A percentile compares a stretch with the other conserved stretches of the same genome.
Evolutionary conservation across 164 flowering plant species (phyloP).

Genomic region (Chimonanthus praecox): DNA sequence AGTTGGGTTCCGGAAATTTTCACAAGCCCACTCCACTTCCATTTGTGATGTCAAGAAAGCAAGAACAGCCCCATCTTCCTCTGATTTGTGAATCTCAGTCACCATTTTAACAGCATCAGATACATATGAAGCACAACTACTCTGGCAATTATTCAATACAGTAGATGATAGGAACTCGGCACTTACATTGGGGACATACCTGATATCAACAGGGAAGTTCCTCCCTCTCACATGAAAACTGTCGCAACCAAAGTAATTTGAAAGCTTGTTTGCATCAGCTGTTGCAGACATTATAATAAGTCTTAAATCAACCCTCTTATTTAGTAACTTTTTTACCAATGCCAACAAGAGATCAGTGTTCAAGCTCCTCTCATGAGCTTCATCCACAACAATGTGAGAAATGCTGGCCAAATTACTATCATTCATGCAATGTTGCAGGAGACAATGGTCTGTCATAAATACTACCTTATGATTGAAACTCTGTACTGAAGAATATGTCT

Average conservation of each 20-base stretch:
- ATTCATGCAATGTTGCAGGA: slow-evolving; percentile 79
- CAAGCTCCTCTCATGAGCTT: slow-evolving; percentile 98
- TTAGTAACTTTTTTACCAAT: slow-evolving; percentile 55
- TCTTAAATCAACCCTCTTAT: slow-evolving; percentile 53
- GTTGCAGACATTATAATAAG: slow-evolving; percentile 98
- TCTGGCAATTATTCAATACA: slow-evolving; percentile 9
- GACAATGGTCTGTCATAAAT: slow-evolving; percentile 84
- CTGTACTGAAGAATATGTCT: slow-evolving; percentile 49
- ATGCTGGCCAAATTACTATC: slow-evolving; percentile 52
- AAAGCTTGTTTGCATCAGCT: slow-evolving; percentile 77
- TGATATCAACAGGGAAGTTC: slow-evolving; percentile 78
- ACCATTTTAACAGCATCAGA: slow-evolving; percentile 60
- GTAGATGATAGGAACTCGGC: slow-evolving; percentile 13
- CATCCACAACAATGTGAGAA: slow-evolving; percentile 85
- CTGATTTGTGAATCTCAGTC: slow-evolving; percentile 49
- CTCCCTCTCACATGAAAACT: slow-evolving; percentile 69
- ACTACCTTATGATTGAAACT: slow-evolving; percentile 41
- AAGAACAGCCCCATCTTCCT: slow-evolving; percentile 80
- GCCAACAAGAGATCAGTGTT: slow-evolving; percentile 92
- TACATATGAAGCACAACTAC: slow-evolving; percentile 48
- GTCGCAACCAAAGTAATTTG: slow-evolving; percentile 63
- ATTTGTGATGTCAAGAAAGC: slow-evolving; percentile 84
- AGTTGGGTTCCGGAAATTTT: slow-evolving; percentile 43
- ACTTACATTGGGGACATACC: slow-evolving; percentile 40
- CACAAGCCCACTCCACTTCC: slow-evolving; percentile 98